A percentile compares a stretch with the other conserved stretches of the same genome.
Conservation (phyloP, 2,329 filamentous ascomycete genomes). For the Monosporascus sp. region DNA sequence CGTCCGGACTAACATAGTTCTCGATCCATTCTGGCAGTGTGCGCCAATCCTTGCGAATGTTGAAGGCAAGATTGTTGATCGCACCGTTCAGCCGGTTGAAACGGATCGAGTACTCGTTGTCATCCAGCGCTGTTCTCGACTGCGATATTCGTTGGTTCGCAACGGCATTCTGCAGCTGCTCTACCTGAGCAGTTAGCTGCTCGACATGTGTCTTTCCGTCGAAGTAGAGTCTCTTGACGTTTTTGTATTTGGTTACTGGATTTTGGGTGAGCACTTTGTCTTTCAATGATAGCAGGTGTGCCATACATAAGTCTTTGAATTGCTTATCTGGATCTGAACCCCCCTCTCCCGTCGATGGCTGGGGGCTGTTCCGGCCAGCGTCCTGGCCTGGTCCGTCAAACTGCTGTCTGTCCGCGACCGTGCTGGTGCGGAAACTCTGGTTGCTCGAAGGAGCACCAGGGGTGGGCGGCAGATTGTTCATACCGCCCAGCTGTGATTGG, state of each 20-base stretch:
- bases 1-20: conserved; percentile 76
- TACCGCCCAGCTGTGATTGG: conserved; percentile 37
- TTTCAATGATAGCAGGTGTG: conserved; percentile 3
- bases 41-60: conserved; percentile 92
- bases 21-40: conserved; percentile 75
- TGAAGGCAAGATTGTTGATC: conserved; percentile 91
- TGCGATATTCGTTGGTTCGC: conserved; percentile 93
- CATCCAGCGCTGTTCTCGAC: conserved; percentile 89
- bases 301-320: conserved; percentile 53
- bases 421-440: conserved; percentile 36
- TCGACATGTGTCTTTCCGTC: conserved; percentile 92
- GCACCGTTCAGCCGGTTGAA: conserved; percentile 90
- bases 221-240: conserved; percentile 96
- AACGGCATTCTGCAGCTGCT: conserved; percentile 93
- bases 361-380: conserved; percentile 51
- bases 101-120: conserved; percentile 84
- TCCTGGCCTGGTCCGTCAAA: conserved; percentile 42
- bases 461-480: conserved; percentile 39
- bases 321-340: conserved; percentile 46
- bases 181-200: conserved; percentile 78
- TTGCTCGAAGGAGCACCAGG: conserved; percentile 27
- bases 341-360: conserved; percentile 42
- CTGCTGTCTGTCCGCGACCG: conserved; percentile 32
- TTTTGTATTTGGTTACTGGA: conserved; percentile 89
- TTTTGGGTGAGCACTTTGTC: conserved; percentile 26